Percentiles rank a stretch among this genome's conserved stretches.
phyloP scores from a whole-genome alignment of 202 grass and related monocot species.

The Sporobolus alterniflorus region DNA sequence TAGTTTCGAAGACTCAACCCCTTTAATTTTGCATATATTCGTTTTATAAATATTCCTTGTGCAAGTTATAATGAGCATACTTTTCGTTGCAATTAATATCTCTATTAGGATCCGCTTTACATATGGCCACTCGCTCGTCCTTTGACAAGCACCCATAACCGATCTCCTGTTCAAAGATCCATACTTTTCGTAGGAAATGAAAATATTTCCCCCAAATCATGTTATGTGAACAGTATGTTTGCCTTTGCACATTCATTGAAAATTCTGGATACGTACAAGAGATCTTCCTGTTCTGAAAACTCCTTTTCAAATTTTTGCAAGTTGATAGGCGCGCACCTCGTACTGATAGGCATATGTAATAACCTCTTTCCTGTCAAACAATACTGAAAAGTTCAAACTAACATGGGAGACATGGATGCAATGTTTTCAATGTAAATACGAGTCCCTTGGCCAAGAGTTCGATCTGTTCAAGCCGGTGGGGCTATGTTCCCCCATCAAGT shows the following conservation, averaged over 20 bases:
- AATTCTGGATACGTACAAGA: background rate
- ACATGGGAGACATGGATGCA: slow-evolving; percentile 12
- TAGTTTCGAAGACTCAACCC: too few relatives aligned
- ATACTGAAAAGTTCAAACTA: background rate
- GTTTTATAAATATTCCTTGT: too few relatives aligned
- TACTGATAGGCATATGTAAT: slow-evolving; percentile 12
- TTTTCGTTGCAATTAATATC: too few relatives aligned
- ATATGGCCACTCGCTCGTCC: background rate
- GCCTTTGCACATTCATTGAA: background rate
- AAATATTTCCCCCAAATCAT: background rate
- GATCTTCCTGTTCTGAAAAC: background rate
- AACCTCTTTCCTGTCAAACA: background rate
- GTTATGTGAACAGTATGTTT: background rate
- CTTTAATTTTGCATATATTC: too few relatives aligned
- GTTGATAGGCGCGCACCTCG: background rate
- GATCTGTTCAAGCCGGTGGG: background rate
- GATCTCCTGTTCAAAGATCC: background rate
- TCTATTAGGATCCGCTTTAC: background rate
- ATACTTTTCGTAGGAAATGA: background rate
- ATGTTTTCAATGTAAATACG: background rate
- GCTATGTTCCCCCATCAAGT: too few relatives aligned
- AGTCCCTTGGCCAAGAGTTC: background rate
- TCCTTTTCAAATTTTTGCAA: background rate
- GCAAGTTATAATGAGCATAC: too few relatives aligned
- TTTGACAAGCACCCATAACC: slow-evolving; percentile 29